These are phyloP conservation scores for Acrocalymma vagum DNA, from an alignment of 2,329 filamentous ascomycete species.

Conservation along the genomic window DNA sequence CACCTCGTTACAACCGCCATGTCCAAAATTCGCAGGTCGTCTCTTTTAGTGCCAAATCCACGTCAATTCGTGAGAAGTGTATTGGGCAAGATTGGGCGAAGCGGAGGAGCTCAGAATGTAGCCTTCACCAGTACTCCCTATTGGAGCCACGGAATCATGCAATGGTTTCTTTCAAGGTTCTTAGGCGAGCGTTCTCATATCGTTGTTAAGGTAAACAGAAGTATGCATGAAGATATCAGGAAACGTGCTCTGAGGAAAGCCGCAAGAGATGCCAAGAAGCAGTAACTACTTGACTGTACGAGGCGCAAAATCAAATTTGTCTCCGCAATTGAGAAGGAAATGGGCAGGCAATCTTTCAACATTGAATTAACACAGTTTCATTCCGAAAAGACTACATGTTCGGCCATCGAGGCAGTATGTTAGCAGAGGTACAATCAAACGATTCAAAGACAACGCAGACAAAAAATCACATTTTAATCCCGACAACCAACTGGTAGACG, in stretches of 20 bases:
- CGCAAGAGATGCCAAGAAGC: slow-evolving; percentile 80
- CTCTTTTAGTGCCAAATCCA: slow-evolving; percentile 79
- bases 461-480: too few relatives aligned
- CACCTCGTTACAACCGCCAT: slow-evolving; percentile 96
- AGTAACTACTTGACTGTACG: too few relatives aligned
- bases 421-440: too few relatives aligned
- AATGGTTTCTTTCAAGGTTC: slow-evolving; percentile 76
- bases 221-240: slow-evolving; percentile 84
- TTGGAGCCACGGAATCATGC: slow-evolving; percentile 90
- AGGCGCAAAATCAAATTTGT: too few relatives aligned
- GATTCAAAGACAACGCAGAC: too few relatives aligned
- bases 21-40: slow-evolving; percentile 90
- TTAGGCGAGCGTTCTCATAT: slow-evolving; percentile 65
- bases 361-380: too few relatives aligned
- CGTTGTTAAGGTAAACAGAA: slow-evolving; percentile 68
- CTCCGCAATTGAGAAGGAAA: too few relatives aligned
- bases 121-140: slow-evolving; percentile 89
- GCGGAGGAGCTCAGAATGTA: slow-evolving; percentile 79
- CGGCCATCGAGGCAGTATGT: too few relatives aligned
- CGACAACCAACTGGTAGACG: too few relatives aligned
- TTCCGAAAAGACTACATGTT: too few relatives aligned
- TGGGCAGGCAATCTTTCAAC: too few relatives aligned
- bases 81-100: slow-evolving; percentile 80
- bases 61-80: slow-evolving; percentile 82
- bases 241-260: slow-evolving; percentile 84